phyloP scores from a whole-genome alignment of 1,284 basidiomycete genomes.

The Hortiboletus rubellus region DNA sequence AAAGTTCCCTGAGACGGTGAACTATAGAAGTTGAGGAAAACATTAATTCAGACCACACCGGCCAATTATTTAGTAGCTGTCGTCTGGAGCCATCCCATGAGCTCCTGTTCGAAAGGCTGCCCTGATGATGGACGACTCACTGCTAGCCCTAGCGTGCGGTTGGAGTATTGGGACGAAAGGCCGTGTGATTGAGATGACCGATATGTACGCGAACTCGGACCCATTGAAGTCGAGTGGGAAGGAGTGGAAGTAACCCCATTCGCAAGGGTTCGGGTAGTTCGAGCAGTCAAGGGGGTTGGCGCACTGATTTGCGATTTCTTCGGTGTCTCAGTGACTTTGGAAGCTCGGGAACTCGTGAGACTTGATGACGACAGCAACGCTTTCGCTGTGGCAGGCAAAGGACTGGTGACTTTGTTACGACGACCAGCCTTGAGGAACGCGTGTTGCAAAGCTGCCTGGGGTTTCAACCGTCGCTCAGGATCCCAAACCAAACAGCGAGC shows the following conservation, averaged over 20 bases:
- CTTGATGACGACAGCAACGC: slow-evolving; percentile 55
- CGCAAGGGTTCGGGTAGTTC: slow-evolving; percentile 54
- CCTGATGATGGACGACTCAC: slow-evolving; percentile 41
- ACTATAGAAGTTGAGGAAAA: slow-evolving; percentile 4
- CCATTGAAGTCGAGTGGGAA: slow-evolving; percentile 46
- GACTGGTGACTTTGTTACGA: slow-evolving; percentile 49
- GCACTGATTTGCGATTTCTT: slow-evolving; percentile 86
- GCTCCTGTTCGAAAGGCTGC: slow-evolving; percentile 38
- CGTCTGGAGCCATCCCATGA: slow-evolving; percentile 44
- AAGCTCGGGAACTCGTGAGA: slow-evolving; percentile 48
- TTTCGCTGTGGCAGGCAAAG: slow-evolving; percentile 48
- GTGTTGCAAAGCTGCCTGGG: slow-evolving; percentile 90
- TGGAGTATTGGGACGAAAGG: slow-evolving; percentile 52
- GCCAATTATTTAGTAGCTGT: slow-evolving; percentile 45
- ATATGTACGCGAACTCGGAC: slow-evolving; percentile 54
- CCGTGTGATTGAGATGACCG: slow-evolving; percentile 53
- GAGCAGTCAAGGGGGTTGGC: slow-evolving; percentile 78
- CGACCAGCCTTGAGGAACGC: slow-evolving; percentile 78
- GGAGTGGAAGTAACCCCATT: slow-evolving; percentile 61
- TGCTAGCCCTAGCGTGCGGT: slow-evolving; percentile 54
- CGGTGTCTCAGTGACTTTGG: slow-evolving; percentile 67
- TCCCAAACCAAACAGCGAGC: slow-evolving; percentile 97
- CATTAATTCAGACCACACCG: slow-evolving; percentile 13
- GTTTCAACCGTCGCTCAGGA: slow-evolving; percentile 94
- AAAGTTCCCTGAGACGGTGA: slow-evolving; percentile 22